phyloP scores from a whole-genome alignment of 768 basidiomycete species.

The Coprinellus micaceus region DNA sequence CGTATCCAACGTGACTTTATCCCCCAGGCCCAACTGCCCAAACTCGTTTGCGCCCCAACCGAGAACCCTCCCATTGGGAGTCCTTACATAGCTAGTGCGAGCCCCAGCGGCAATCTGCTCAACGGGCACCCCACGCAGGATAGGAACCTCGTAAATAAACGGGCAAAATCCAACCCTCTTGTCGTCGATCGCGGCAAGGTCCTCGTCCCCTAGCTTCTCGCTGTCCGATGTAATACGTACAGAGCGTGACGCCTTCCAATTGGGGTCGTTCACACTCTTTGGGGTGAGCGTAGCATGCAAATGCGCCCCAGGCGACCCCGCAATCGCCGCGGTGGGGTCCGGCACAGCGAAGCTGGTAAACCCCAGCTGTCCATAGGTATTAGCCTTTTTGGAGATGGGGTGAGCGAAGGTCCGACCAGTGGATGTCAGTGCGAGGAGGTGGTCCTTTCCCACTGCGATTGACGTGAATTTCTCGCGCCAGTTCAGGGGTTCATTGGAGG shows the following conservation, averaged over 20 bases:
- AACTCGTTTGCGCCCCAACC: slow-evolving; percentile 89
- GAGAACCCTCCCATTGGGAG: slow-evolving; percentile 66
- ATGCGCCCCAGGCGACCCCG: slow-evolving; percentile 26
- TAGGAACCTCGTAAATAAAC: slow-evolving; percentile 71
- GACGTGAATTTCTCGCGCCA: slow-evolving; percentile 74
- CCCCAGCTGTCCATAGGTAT: slow-evolving; percentile 82
- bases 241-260: slow-evolving; percentile 41
- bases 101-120: slow-evolving; percentile 71
- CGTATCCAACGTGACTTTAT: slow-evolving; percentile 54
- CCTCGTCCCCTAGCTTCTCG: slow-evolving; percentile 22
- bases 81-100: slow-evolving; percentile 70
- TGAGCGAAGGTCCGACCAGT: slow-evolving; percentile 75
- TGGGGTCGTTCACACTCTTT: slow-evolving; percentile 50
- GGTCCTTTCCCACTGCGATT: slow-evolving; percentile 69
- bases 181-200: slow-evolving; percentile 31
- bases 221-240: slow-evolving; percentile 28
- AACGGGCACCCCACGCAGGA: slow-evolving; percentile 58
- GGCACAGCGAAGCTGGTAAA: slow-evolving; percentile 59
- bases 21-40: slow-evolving; percentile 82
- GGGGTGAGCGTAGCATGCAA: slow-evolving; percentile 55
- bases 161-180: slow-evolving; percentile 62
- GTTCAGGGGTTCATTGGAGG: slow-evolving; percentile 48
- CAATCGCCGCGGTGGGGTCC: slow-evolving; percentile 26
- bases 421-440: slow-evolving; percentile 69
- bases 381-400: slow-evolving; percentile 71